phyloP scores from a whole-genome alignment of 805 yeast genomes.

The Pichia insulana region DNA sequence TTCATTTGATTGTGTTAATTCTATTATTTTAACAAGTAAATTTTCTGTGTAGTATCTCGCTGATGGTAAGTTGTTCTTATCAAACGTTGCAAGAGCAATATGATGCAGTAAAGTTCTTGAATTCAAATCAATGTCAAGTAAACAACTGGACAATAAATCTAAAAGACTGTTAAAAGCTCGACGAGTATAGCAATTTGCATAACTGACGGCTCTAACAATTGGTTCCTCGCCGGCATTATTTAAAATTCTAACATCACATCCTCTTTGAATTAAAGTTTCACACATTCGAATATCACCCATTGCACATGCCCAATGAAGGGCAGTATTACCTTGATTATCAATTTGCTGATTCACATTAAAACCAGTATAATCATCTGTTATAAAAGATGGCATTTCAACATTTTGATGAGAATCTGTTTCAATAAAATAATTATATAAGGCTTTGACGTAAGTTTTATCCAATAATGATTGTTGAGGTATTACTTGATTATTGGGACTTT shows the following conservation, averaged over 20 bases:
- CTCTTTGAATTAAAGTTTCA: slow-evolving; percentile 64
- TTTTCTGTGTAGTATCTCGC: slow-evolving; percentile 77
- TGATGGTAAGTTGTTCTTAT: slow-evolving; percentile 63
- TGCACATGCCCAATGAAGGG: slow-evolving; percentile 96
- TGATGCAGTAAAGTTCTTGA: slow-evolving; percentile 81
- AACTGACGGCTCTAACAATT: slow-evolving; percentile 71
- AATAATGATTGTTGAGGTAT: not conserved
- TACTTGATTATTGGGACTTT: not conserved
- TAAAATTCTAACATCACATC: slow-evolving; percentile 55
- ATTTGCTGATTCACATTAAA: slow-evolving; percentile 71
- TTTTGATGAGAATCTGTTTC: slow-evolving; percentile 23
- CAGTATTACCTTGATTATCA: slow-evolving; percentile 91
- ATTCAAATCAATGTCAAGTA: slow-evolving; percentile 66
- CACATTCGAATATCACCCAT: slow-evolving; percentile 79
- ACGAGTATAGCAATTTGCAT: slow-evolving; percentile 79
- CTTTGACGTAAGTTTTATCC: slow-evolving; percentile 10
- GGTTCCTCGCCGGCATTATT: slow-evolving; percentile 82
- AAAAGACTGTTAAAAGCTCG: slow-evolving; percentile 73
- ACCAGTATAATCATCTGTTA: slow-evolving; percentile 50
- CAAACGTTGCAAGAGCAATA: slow-evolving; percentile 60
- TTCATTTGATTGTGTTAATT: slow-evolving; percentile 48
- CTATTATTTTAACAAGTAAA: slow-evolving; percentile 63
- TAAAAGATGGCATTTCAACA: slow-evolving; percentile 43
- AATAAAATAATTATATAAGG: slow-evolving; percentile 9
- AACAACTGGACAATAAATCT: slow-evolving; percentile 65